Evolutionary conservation across 306 rosid genomes (phyloP), one percentile per base, ranked within the genome.

Genomic region (Vigna trinervia): DNA sequence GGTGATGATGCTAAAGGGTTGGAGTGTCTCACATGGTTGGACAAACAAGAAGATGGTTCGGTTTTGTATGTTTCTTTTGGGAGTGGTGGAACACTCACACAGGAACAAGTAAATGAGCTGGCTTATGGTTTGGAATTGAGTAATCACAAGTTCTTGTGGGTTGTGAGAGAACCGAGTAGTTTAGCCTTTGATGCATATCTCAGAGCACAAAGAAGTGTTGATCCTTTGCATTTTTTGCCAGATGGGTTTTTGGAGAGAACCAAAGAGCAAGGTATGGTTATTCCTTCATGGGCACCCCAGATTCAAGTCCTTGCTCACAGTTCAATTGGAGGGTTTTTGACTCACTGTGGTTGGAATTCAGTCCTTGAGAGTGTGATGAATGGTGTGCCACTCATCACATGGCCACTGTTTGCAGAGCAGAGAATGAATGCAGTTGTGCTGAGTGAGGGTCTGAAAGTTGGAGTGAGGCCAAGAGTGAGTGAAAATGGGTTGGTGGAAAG

Each of bases 1-100:
- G 60, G 26, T 54, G 57, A 41, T 53, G 58, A 67, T 34, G 74
- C 41, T 1, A 64, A 41, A 34, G 54, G 19, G 20, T 10, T 17
- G 36, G 81, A 61, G 41, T 79, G 77, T 22, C 1, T 58, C 0
- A 8, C 5, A 39, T 79, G 86, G 84, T 61, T 79, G 63, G 81
- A 82, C 6, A 62, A 53, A n/a, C 76, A 82, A 9, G 59, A 64
- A 41, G 23, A 15, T 5, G 46, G 32, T 48, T 78, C 83, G 11
- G 86, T 82, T 6, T 14, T 82, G 28, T 84, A 4, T 63, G 78
- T 84, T 38, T 75, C 81, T 8, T 84, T 79, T 62, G 84, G 87
- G 59, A 69, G 59, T 48, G 74, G 74, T 23, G 74, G 74, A 58
- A 58, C 64, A 23, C 38, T 58, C 8, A 26, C 64, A 26, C 64